Evolutionary conservation across 495 filamentous ascomycete genomes (phyloP).

Genomic region (Pseudomonodictys pantanalensis): DNA sequence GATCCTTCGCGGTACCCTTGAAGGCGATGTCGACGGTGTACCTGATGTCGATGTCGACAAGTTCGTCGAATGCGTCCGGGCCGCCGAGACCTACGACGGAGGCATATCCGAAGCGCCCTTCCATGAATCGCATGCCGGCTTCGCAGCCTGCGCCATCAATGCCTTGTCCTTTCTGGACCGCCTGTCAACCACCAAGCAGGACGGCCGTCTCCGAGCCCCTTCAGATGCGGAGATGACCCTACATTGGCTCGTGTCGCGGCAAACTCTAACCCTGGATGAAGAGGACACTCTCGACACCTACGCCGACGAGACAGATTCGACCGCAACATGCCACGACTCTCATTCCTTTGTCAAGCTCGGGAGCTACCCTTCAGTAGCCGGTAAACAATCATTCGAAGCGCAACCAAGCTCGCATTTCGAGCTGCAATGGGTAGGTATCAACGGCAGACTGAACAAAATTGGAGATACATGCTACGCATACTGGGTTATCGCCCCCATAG

Average conservation of each 20-base stretch:
- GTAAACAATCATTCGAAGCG: slow-evolving; percentile 19
- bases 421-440: slow-evolving; percentile 66
- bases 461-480: slow-evolving; percentile 94
- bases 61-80: slow-evolving; percentile 67
- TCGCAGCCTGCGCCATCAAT: slow-evolving; percentile 79
- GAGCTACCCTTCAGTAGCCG: slow-evolving; percentile 26
- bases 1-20: slow-evolving; percentile 62
- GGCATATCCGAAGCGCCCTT: slow-evolving; percentile 78
- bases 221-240: slow-evolving; percentile 48
- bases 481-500: slow-evolving; percentile 76
- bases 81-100: slow-evolving; percentile 81
- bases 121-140: slow-evolving; percentile 88
- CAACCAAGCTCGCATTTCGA: slow-evolving; percentile 28
- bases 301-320: slow-evolving; percentile 30
- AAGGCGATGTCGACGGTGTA: slow-evolving; percentile 52
- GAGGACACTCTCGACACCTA: slow-evolving; percentile 45
- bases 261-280: slow-evolving; percentile 46
- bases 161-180: slow-evolving; percentile 69
- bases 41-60: slow-evolving; percentile 73
- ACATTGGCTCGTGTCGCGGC: slow-evolving; percentile 68
- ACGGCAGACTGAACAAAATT: slow-evolving; percentile 82
- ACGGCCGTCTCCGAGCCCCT: slow-evolving; percentile 28
- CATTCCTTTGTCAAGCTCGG: slow-evolving; percentile 32
- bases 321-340: slow-evolving; percentile 30
- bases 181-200: slow-evolving; percentile 31